Conservation (phyloP, 108 stramenopile genomes). For the Ochromonas danica region DNA sequence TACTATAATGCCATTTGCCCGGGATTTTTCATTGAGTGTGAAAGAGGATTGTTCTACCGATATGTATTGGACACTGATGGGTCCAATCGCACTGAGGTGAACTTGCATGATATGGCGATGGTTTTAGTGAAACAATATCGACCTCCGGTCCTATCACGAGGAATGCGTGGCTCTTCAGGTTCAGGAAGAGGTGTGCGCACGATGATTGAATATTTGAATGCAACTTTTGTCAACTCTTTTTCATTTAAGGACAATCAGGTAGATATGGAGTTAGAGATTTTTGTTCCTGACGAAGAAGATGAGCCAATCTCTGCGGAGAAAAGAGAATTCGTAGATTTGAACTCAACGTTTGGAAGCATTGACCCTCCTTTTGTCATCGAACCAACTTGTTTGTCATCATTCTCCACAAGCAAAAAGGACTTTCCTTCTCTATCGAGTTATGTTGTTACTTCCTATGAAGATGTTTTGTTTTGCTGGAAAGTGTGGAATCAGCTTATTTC, state of each 20-base stretch:
- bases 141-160: background rate
- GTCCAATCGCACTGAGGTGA: background rate
- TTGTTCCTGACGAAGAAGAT: too few species aligned
- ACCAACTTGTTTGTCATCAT: too few species aligned
- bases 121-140: background rate
- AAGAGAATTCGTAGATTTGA: too few species aligned
- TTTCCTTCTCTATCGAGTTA: background rate
- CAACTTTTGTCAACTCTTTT: too few species aligned
- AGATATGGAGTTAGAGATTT: too few species aligned
- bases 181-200: constrained; percentile 19
- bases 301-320: too few species aligned
- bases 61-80: background rate
- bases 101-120: background rate
- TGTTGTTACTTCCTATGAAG: constrained; percentile 21
- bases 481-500: background rate
- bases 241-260: too few species aligned
- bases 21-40: background rate
- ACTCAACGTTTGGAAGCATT: too few species aligned
- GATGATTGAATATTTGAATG: background rate
- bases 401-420: background rate
- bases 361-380: too few species aligned
- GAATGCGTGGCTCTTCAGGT: constrained; percentile 11
- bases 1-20: background rate
- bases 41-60: background rate
- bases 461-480: constrained; percentile 7